Evolutionary conservation across 2,329 filamentous ascomycete species (phyloP).

Genomic region (Ampelomyces quisqualis): DNA sequence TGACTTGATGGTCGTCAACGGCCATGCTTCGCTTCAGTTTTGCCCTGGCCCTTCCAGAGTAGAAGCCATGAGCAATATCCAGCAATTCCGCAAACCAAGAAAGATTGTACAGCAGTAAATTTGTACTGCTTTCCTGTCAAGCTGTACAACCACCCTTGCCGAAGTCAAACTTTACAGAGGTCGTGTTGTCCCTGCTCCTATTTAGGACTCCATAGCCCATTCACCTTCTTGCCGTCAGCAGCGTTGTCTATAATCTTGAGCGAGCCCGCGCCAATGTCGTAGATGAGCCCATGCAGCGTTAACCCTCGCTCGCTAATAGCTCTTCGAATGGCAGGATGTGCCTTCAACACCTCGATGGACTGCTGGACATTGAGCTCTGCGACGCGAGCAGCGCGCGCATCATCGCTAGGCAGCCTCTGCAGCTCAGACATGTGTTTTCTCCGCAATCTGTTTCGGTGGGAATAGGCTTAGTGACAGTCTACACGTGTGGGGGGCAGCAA

Average conservation of each 20-base stretch:
- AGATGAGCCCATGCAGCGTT: constrained; percentile 75
- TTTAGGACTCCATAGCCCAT: constrained; percentile 15
- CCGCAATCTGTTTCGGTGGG: constrained; percentile 43
- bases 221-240: constrained; percentile 6
- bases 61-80: too few relatives aligned
- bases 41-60: too few relatives aligned
- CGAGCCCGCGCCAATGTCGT: constrained; percentile 62
- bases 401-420: constrained; percentile 46
- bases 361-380: constrained; percentile 75
- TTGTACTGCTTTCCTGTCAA: too few relatives aligned
- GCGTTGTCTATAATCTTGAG: constrained; percentile 53
- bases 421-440: constrained; percentile 56
- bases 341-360: constrained; percentile 66
- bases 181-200: too few relatives aligned
- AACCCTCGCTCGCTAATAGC: constrained; percentile 70
- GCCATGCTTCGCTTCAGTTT: too few relatives aligned
- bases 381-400: constrained; percentile 60
- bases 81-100: too few relatives aligned
- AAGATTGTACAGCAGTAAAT: too few relatives aligned
- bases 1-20: too few relatives aligned
- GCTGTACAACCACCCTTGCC: too few relatives aligned
- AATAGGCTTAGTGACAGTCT: neutral
- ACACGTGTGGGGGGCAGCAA: neutral
- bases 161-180: too few relatives aligned
- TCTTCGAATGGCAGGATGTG: constrained; percentile 68